Base-by-base conservation (phyloP, 805 yeast genomes). In the Saccharomycopsis fibuligera region DNA sequence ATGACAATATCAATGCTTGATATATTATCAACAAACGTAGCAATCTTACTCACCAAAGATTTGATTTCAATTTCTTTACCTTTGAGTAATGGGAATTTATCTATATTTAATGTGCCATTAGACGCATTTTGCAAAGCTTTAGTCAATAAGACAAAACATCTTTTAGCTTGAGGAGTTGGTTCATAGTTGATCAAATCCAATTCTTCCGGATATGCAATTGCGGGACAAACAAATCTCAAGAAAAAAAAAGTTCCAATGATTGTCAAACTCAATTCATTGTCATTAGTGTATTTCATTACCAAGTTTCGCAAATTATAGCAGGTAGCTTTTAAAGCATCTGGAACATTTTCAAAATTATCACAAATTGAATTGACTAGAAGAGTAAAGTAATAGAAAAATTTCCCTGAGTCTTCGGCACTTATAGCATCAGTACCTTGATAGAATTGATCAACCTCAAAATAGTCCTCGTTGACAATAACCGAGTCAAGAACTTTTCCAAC, bases 191-290 rank as follows among this genome's bases (percentile, higher is more conserved):
- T 61, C 21, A 69, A 58, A 60, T 60, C 61, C 54, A 66, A 72
- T 5, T 82, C 72, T 49, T 86, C 95, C 0, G 97, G 97, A 30
- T 88, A 80, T 12, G 90, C 90, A 57, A 90, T 81, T 0, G 96
- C 95, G 10, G 98, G 97, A 61, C 95, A 85, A 52, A 84, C 73
- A 54, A 83, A 79, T 49, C 96, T 68, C 56, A 91, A 69, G 59
- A 91, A 90, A 47, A 91, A 69, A 61, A 86, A 91, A 0, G 96
- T 89, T 0, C 96, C 96, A 24, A 88, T 83, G 1, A 95, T 88
- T 35, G 80, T 70, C 35, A 75, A 69, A 40, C 53, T 41, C 5
- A 45, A n/a, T 9, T 41, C 35, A 9, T 37, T 23, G 29, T 51
- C 46, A 2, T 25, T 21, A 4, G 51, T 45, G n/a, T 3, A 22